These are phyloP conservation scores for Trichoderma gamsii DNA, from an alignment of 495 filamentous ascomycete species.

Conservation along the genomic window DNA sequence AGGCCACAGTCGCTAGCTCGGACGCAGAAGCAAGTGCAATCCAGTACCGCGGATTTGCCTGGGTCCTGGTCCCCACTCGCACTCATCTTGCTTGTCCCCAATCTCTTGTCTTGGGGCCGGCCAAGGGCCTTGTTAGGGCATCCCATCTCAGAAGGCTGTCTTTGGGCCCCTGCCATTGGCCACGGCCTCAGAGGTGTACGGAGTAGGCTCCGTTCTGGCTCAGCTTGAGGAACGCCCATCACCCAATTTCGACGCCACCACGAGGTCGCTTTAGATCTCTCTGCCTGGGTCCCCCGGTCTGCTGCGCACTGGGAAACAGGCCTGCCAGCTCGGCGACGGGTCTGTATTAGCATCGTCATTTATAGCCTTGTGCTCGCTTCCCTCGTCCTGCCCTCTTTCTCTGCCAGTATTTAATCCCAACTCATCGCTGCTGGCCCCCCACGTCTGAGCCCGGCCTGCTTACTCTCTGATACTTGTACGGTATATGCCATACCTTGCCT, in stretches of 20 bases:
- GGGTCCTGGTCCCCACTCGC: not conserved
- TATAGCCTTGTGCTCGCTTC: slow-evolving; percentile 13
- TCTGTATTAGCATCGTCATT: slow-evolving; percentile 11
- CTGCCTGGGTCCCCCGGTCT: slow-evolving; percentile 10
- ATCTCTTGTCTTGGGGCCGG: slow-evolving; percentile 10
- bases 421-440: not conserved
- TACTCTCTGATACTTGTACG: not conserved
- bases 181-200: not conserved
- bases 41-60: slow-evolving; percentile 13
- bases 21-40: slow-evolving; percentile 13
- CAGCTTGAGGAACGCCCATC: not conserved
- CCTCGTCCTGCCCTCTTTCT: not conserved
- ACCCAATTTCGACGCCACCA: slow-evolving; percentile 10
- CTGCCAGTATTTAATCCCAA: not conserved
- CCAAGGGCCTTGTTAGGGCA: slow-evolving; percentile 12
- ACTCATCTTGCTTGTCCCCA: slow-evolving; percentile 14
- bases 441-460: slow-evolving; percentile 6
- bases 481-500: not conserved
- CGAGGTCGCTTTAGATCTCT: slow-evolving; percentile 11
- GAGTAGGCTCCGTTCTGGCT: slow-evolving; percentile 4
- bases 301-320: not conserved
- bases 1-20: slow-evolving; percentile 2
- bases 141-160: slow-evolving; percentile 3
- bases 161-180: slow-evolving; percentile 3
- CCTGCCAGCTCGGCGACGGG: slow-evolving; percentile 5